phyloP scores from a whole-genome alignment of 345 rosid genomes.

The Bretschneidera sinensis region DNA sequence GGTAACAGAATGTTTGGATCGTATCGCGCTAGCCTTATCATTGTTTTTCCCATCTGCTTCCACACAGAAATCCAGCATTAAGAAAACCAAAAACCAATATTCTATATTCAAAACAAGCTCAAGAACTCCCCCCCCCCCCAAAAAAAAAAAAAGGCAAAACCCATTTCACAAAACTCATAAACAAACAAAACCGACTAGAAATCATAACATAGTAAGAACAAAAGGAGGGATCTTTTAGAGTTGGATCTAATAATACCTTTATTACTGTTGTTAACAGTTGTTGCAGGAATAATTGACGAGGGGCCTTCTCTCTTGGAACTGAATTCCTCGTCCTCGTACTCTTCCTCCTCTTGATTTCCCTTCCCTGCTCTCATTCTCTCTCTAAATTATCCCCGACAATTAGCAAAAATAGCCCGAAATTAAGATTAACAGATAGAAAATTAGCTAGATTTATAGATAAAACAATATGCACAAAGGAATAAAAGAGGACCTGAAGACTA shows the following conservation, averaged over 20 bases:
- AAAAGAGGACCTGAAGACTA: too few relatives aligned
- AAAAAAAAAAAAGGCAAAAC: constrained; percentile 14
- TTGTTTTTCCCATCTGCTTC: constrained; percentile 62
- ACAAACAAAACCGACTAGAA: constrained; percentile 8
- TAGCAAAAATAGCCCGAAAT: not conserved
- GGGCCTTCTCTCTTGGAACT: constrained; percentile 56
- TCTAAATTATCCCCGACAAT: not conserved
- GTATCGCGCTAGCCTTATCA: constrained; percentile 67
- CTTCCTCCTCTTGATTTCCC: constrained; percentile 72
- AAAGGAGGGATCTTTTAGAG: constrained; percentile 14
- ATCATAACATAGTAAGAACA: not conserved
- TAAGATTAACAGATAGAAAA: not conserved
- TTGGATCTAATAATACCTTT: constrained; percentile 54
- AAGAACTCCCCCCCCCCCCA: not conserved
- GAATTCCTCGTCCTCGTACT: constrained; percentile 74
- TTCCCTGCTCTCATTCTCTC: constrained; percentile 63
- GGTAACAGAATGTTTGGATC: constrained; percentile 94
- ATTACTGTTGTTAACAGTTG: constrained; percentile 17
- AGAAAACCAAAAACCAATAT: not conserved
- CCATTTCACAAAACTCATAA: not conserved
- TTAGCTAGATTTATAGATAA: not conserved
- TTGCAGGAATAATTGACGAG: constrained; percentile 30
- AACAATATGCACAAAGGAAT: not conserved
- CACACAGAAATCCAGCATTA: constrained; percentile 15
- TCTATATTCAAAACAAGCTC: not conserved